Conservation (phyloP, 2,329 filamentous ascomycete genomes). For the Pseudogymnoascus sp. region DNA sequence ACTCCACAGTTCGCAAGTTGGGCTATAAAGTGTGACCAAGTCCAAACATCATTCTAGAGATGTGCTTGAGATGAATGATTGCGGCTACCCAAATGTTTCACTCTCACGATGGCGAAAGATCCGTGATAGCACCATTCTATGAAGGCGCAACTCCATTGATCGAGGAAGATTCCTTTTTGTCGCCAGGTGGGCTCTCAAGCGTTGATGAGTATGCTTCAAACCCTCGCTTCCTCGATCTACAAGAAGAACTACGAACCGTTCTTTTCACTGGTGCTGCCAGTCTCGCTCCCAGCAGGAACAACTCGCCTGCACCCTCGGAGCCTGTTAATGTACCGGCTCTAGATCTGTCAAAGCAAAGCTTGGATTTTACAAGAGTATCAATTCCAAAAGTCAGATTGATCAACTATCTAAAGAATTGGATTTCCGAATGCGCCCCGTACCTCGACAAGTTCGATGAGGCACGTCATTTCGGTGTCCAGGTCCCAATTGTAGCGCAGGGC, state of each 20-base stretch:
- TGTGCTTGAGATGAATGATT: background rate
- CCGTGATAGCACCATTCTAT: background rate
- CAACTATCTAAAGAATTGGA: constrained; percentile 39
- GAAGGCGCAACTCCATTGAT: background rate
- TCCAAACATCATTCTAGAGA: background rate
- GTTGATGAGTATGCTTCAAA: constrained; percentile 29
- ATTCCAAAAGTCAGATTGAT: constrained; percentile 11
- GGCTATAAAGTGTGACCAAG: background rate
- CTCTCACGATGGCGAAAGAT: background rate
- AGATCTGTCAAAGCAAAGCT: constrained; percentile 21
- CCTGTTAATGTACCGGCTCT: background rate
- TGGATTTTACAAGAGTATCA: constrained; percentile 16
- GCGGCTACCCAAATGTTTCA: background rate
- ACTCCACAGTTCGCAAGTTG: background rate
- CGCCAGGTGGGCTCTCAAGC: background rate
- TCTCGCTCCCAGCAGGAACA: constrained; percentile 25
- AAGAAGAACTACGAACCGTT: constrained; percentile 37
- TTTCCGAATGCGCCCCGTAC: constrained; percentile 40
- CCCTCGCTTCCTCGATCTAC: constrained; percentile 37
- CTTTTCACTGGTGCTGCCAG: constrained; percentile 33
- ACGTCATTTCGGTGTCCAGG: constrained; percentile 42
- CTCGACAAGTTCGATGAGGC: constrained; percentile 50
- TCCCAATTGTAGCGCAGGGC: constrained; percentile 40
- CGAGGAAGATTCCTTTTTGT: constrained; percentile 3
- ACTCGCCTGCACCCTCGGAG: constrained; percentile 25